These are phyloP conservation scores for Cryphonectria naterciae DNA, from an alignment of 2,329 filamentous ascomycete genomes.

Conservation along the genomic window DNA sequence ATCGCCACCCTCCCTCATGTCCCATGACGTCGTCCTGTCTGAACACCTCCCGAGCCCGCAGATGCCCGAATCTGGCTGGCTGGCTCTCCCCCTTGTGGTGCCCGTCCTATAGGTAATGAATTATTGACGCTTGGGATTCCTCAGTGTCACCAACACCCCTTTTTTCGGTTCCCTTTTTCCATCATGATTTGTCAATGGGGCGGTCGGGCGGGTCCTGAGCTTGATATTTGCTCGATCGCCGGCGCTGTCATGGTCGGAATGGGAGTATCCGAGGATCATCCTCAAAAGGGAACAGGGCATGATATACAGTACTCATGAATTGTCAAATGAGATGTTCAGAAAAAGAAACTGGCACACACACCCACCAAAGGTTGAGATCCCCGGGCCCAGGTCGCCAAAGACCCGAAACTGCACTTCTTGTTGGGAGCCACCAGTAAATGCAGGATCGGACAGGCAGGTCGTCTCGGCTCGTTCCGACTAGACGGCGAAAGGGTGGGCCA, in stretches of 20 bases:
- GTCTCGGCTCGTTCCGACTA: background rate
- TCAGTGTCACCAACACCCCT: background rate
- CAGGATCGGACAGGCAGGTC: background rate
- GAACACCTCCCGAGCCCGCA: background rate
- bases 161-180: background rate
- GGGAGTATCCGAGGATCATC: background rate
- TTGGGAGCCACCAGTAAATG: too few species aligned
- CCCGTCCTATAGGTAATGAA: background rate
- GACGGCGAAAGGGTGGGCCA: background rate
- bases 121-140: background rate
- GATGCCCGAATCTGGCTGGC: conserved; percentile 1
- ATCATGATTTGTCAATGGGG: background rate
- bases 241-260: background rate
- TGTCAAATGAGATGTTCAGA: too few species aligned
- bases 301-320: background rate
- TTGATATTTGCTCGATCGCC: background rate
- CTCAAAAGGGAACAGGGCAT: background rate
- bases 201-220: background rate
- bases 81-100: background rate
- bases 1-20: background rate
- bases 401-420: too few species aligned
- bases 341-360: too few species aligned
- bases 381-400: too few species aligned
- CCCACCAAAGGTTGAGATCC: too few species aligned
- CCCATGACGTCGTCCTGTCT: conserved; percentile 4